Base-by-base conservation (phyloP, 176 grass and related monocot species). In the Puccinellia tenuiflora region DNA sequence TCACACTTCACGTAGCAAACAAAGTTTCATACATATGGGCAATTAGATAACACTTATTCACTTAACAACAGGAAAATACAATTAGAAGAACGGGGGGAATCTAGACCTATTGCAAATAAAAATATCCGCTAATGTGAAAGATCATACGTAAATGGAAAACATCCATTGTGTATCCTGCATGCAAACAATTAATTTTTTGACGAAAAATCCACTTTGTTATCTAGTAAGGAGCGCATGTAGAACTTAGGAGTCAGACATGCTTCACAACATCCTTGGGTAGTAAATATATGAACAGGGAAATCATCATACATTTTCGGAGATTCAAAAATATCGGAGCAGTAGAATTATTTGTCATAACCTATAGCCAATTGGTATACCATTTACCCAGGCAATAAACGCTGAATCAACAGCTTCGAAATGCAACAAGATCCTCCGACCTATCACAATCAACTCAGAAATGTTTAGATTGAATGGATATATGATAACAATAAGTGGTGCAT, bases 381-480 rank as follows among this genome's bases (percentile, higher is more conserved):
- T 98, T 81, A 98, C 83, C 96, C 96, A 98, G 93, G 85, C 92
- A 90, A 95, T 84, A 85, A 93, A 95, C 0, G 96, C 92, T 34
- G 92, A 98, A 83, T 98, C 96, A 90, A 87, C 92, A 85, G 86
- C 96, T 91, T 98, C 96, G 63, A 98, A 98, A 85, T 98, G 92
- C 80, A 98, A 84, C 73, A 98, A 85, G 74, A 98, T 90, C 83
- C 92, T 93, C 43, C 92, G 90, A 87, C 92, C 96, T 95, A 81
- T 88, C 24, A 94, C 48, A 81, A 70, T 61, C 33, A 87, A 45
- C 18, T 12, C 52, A 60, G 30, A 83, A 77, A 25, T 21, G 2
- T 56, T 72, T 42, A 50, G 80, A 68, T 73, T 12, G 48, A 21
- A 38, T 9, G 20, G 40, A 16, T 39, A 64, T 17, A 0, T 15